Conservation (phyloP, 2,329 filamentous ascomycete species). For the Botryotinia narcissicola region DNA sequence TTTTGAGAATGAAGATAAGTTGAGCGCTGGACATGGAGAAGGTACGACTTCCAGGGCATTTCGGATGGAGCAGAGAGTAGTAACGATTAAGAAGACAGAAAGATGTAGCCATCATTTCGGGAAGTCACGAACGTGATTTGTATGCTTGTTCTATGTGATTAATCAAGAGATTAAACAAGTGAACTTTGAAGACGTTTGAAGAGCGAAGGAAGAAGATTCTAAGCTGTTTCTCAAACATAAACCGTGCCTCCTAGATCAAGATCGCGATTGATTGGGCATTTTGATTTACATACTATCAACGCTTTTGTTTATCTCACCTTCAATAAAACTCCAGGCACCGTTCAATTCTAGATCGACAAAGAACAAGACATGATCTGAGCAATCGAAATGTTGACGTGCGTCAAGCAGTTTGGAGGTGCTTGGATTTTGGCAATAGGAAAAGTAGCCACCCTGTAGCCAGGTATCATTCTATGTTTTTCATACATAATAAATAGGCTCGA, state of each 20-base stretch:
- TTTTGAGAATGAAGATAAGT: too few species aligned
- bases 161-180: neutral
- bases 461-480: neutral
- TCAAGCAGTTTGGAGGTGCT: too few species aligned
- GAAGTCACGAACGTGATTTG: neutral
- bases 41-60: neutral
- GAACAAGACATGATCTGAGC: too few species aligned
- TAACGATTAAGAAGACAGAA: too few species aligned
- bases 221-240: neutral
- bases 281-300: neutral
- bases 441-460: too few species aligned
- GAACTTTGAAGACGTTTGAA: too few species aligned
- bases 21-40: too few species aligned
- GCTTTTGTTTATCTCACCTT: fast-evolving
- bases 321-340: neutral
- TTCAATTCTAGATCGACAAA: neutral
- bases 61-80: too few species aligned
- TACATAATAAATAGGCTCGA: neutral
- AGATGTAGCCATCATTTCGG: neutral
- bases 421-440: too few species aligned
- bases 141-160: neutral
- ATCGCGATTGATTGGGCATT: neutral
- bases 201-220: too few species aligned
- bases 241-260: too few species aligned
- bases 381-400: too few species aligned